phyloP scores from a whole-genome alignment of 495 filamentous ascomycete species.

The Aspergillus sclerotiicarbonarius region DNA sequence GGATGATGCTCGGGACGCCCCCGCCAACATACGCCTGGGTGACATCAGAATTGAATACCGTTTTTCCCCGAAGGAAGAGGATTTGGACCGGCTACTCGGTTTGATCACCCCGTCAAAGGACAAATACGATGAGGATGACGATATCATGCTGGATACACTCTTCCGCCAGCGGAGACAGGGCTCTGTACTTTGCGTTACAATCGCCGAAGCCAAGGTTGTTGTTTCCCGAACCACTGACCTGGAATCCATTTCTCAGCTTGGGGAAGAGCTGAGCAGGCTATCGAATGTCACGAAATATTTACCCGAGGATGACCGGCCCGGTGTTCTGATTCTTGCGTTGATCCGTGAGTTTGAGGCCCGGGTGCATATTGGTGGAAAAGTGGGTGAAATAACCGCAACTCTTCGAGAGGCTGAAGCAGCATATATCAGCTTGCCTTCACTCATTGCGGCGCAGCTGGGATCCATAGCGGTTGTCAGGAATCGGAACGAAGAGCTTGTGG shows the following conservation, averaged over 20 bases:
- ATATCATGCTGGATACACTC: conserved; percentile 91
- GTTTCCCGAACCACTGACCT: conserved; percentile 61
- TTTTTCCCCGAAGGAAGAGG: conserved; percentile 67
- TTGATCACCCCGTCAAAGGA: conserved; percentile 89
- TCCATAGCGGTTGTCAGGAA: conserved; percentile 61
- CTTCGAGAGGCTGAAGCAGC: conserved; percentile 67
- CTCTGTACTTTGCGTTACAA: conserved; percentile 69
- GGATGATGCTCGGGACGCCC: conserved; percentile 44
- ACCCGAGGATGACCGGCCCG: conserved; percentile 92
- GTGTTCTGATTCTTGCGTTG: conserved; percentile 71
- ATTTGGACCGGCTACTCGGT: conserved; percentile 77
- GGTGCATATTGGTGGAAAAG: conserved; percentile 56
- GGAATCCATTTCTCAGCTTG: conserved; percentile 62
- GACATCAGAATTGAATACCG: conserved; percentile 75
- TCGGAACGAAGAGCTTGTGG: conserved; percentile 64
- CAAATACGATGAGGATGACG: conserved; percentile 88
- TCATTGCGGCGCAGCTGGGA: conserved; percentile 72
- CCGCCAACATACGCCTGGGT: conserved; percentile 53
- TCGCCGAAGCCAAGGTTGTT: conserved; percentile 58
- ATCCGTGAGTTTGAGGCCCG: conserved; percentile 59
- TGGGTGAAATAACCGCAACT: conserved; percentile 61
- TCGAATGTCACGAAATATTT: conserved; percentile 91
- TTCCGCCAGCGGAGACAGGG: conserved; percentile 88
- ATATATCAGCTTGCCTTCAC: conserved; percentile 78
- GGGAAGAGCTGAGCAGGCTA: conserved; percentile 73